Conservation (phyloP, 2,329 filamentous ascomycete species). For the Teratosphaeria nubilosa region DNA sequence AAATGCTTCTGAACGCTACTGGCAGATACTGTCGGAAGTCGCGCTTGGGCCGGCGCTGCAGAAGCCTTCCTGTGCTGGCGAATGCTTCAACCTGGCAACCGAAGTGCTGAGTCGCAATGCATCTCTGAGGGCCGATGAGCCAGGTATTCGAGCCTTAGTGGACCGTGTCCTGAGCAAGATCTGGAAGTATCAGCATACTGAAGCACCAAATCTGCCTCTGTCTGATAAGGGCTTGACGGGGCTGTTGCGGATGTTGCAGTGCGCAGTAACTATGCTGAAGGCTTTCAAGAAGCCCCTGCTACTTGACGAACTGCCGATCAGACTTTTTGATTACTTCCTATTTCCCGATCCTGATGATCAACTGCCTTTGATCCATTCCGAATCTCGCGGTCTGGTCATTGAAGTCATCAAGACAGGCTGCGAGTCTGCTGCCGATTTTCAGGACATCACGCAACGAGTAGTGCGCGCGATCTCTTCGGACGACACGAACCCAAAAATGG, state of each 20-base stretch:
- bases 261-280: slow-evolving; percentile 20
- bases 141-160: slow-evolving; percentile 11
- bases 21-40: slow-evolving; percentile 8
- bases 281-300: slow-evolving; percentile 22
- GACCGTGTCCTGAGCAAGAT: slow-evolving; percentile 8
- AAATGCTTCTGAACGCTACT: slow-evolving; percentile 14
- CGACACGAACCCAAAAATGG: slow-evolving; percentile 2
- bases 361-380: slow-evolving; percentile 9
- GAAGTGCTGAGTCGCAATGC: slow-evolving; percentile 9
- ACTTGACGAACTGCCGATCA: slow-evolving; percentile 12
- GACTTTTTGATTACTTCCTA: slow-evolving; percentile 17
- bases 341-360: slow-evolving; percentile 12
- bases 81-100: slow-evolving; percentile 14
- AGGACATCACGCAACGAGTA: slow-evolving; percentile 6
- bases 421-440: slow-evolving; percentile 10
- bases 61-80: slow-evolving; percentile 1
- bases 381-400: slow-evolving; percentile 13
- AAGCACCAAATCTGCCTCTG: slow-evolving; percentile 13
- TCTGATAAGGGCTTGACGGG: slow-evolving; percentile 16
- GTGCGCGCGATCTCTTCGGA: slow-evolving; percentile 5
- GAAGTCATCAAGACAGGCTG: slow-evolving; percentile 15
- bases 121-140: slow-evolving; percentile 9
- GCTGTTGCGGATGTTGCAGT: slow-evolving; percentile 31
- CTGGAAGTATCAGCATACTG: slow-evolving; percentile 15
- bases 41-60: slow-evolving; percentile 13